Percentiles rank a stretch among this genome's conserved stretches.
Evolutionary conservation across 768 basidiomycete genomes (phyloP).

Genomic region (Agaricus subrufescens): DNA sequence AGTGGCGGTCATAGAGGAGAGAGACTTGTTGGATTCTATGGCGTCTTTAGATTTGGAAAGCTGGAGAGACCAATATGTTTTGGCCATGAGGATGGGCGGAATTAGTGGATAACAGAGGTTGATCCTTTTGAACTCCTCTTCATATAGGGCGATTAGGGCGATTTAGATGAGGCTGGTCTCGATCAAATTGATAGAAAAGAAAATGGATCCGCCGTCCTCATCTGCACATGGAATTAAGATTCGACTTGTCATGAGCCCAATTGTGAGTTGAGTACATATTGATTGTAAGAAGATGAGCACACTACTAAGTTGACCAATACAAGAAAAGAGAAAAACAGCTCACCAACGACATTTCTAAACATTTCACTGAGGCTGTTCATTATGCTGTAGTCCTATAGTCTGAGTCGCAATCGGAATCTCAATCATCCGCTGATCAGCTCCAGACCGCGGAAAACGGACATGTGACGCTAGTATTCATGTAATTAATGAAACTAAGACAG

Average conservation of each 20-base stretch:
- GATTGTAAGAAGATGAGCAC: too few relatives aligned
- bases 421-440: too few relatives aligned
- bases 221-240: too few relatives aligned
- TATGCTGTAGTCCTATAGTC: too few relatives aligned
- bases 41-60: not conserved
- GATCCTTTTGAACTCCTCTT: not conserved
- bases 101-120: not conserved
- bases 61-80: not conserved
- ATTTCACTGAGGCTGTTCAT: too few relatives aligned
- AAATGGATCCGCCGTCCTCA: not conserved
- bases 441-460: too few relatives aligned
- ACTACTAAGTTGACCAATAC: too few relatives aligned
- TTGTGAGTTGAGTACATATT: not conserved
- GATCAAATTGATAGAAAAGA: not conserved
- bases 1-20: not conserved
- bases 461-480: too few relatives aligned
- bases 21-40: not conserved
- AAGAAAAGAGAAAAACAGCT: too few relatives aligned
- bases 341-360: too few relatives aligned
- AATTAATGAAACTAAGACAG: too few relatives aligned
- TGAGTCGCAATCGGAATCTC: too few relatives aligned
- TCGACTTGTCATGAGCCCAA: not conserved
- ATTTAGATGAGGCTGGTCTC: not conserved
- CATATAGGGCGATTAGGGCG: not conserved
- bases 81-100: not conserved